These are phyloP conservation scores for Sordariomycetes sp. DNA, from an alignment of 2,329 filamentous ascomycete species.

Conservation along the genomic window DNA sequence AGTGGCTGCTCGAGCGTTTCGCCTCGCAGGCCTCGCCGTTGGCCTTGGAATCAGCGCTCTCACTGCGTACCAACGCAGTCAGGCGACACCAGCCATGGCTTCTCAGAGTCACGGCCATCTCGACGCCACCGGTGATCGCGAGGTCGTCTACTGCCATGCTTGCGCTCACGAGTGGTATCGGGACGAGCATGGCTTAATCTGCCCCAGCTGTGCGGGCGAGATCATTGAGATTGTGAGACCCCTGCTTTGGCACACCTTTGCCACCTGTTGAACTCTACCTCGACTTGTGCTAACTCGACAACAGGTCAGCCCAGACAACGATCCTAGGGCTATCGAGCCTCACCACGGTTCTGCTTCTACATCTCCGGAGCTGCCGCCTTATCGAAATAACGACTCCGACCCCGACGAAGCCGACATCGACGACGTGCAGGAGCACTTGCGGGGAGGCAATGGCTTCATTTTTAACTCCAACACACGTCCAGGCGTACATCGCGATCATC, in stretches of 20 bases:
- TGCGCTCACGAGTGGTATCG: conserved; percentile 77
- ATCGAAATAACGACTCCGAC: conserved; percentile 37
- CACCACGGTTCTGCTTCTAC: conserved; percentile 17
- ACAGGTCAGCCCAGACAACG: conserved; percentile 47
- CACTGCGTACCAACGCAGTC: conserved; percentile 40
- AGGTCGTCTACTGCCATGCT: conserved; percentile 79
- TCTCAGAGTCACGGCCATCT: conserved; percentile 29
- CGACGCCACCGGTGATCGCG: conserved; percentile 42
- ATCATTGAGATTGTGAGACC: conserved; percentile 74
- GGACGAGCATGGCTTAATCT: conserved; percentile 58
- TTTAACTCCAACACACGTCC: conserved; percentile 24
- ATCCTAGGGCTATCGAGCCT: conserved; percentile 43
- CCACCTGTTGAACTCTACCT: conserved; percentile 2
- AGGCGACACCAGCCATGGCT: conserved; percentile 24
- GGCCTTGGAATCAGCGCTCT: conserved; percentile 51
- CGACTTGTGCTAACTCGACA: too few relatives aligned
- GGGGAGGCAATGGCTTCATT: conserved; percentile 32
- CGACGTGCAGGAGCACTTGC: conserved; percentile 34
- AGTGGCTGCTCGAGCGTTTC: conserved; percentile 48
- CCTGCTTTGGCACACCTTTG: neutral
- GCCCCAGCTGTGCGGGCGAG: conserved; percentile 69
- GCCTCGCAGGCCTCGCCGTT: conserved; percentile 44
- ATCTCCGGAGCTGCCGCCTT: conserved; percentile 15
- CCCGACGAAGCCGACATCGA: conserved; percentile 52
- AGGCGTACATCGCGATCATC: conserved; percentile 14